These are phyloP conservation scores for Naganishia friedmannii DNA, from an alignment of 768 basidiomycete genomes.

Conservation along the genomic window DNA sequence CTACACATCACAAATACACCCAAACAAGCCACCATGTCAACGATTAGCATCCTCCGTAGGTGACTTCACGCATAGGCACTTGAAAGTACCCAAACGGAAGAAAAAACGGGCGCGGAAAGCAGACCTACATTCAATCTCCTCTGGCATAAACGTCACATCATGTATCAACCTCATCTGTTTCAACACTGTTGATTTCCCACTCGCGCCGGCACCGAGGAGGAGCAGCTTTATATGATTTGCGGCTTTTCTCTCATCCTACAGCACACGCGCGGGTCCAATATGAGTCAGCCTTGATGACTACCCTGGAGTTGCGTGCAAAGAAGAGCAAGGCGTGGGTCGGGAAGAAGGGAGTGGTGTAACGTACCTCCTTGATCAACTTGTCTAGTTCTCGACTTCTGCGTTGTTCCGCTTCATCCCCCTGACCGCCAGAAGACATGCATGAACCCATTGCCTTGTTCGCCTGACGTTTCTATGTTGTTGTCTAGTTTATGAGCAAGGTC, in stretches of 20 bases:
- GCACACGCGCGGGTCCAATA: neutral
- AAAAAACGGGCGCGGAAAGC: neutral
- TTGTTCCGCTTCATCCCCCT: constrained; percentile 65
- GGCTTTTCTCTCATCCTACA: constrained; percentile 70
- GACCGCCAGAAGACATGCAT: constrained; percentile 65
- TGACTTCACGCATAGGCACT: no score
- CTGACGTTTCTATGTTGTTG: neutral
- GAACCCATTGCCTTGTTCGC: constrained; percentile 61
- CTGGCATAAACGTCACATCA: constrained; percentile 71
- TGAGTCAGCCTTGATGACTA: neutral
- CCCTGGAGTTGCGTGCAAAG: no score
- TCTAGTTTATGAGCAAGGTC: neutral
- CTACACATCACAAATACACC: constrained; percentile 15
- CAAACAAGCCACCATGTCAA: neutral
- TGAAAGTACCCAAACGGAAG: no score
- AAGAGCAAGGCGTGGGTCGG: no score
- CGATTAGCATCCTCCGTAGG: neutral
- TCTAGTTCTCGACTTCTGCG: constrained; percentile 61
- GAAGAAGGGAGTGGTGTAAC: constrained; percentile 17
- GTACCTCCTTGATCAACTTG: constrained; percentile 59
- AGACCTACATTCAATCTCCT: constrained; percentile 68
- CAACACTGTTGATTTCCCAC: constrained; percentile 86
- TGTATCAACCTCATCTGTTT: constrained; percentile 99
- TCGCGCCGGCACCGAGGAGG: constrained; percentile 86
- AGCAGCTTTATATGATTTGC: constrained; percentile 65